phyloP scores from a whole-genome alignment of 2,329 filamentous ascomycete species.

The Ophiostoma australiae region DNA sequence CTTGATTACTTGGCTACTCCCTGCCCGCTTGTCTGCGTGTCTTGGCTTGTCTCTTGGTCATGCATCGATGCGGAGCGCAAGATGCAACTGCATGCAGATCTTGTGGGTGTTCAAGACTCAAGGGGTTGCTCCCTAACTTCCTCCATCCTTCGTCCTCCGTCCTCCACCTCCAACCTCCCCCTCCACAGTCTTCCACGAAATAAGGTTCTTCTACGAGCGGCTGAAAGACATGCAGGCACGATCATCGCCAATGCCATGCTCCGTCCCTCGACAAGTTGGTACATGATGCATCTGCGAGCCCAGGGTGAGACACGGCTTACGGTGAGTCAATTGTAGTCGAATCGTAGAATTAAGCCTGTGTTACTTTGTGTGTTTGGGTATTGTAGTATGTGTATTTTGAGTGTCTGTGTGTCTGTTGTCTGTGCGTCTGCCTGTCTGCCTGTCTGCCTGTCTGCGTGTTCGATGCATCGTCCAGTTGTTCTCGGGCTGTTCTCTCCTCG shows the following conservation, averaged over 20 bases:
- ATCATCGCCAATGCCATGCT: background rate
- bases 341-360: background rate
- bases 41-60: background rate
- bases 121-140: background rate
- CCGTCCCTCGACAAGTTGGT: constrained; percentile 1
- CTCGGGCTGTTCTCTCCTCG: background rate
- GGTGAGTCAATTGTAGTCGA: background rate
- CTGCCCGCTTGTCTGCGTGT: background rate
- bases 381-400: background rate
- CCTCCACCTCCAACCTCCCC: background rate
- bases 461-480: no score
- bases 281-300: background rate
- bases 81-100: background rate
- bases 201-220: background rate
- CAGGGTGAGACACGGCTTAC: background rate
- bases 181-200: background rate
- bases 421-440: background rate
- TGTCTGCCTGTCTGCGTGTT: no score
- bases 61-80: background rate
- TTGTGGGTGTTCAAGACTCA: background rate
- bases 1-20: background rate
- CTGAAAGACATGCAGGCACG: constrained; percentile 6
- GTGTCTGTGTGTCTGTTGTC: background rate
- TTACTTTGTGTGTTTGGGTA: no score
- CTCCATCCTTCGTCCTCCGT: background rate